Evolutionary conservation across 129 eudicot species (phyloP).

Genomic region (Flaveria ramosissima): DNA sequence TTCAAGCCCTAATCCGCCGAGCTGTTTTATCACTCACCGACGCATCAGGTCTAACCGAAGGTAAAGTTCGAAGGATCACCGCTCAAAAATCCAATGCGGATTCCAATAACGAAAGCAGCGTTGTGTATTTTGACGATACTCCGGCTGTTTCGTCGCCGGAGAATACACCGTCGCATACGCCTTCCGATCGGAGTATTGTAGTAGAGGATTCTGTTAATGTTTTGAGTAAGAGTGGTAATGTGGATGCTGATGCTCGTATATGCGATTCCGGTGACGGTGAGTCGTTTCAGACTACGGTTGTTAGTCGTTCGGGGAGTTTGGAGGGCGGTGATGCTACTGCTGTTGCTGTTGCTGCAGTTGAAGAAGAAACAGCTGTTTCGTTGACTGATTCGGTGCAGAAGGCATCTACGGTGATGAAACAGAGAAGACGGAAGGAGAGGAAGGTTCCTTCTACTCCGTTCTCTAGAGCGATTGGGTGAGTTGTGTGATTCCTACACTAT

Average conservation of each 20-base stretch:
- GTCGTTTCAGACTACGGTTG: conserved; percentile 6
- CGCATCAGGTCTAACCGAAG: conserved; percentile 74
- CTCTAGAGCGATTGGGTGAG: conserved; percentile 93
- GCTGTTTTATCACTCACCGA: conserved; percentile 62
- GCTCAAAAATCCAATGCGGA: conserved; percentile 18
- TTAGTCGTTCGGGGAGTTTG: conserved; percentile 9
- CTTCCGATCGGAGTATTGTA: conserved; percentile 14
- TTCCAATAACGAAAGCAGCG: conserved; percentile 24
- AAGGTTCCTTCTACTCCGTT: conserved; percentile 90
- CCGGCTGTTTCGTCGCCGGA: conserved; percentile 13
- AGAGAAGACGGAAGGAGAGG: conserved; percentile 81
- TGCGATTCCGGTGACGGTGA: neutral
- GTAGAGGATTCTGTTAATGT: neutral
- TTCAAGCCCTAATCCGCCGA: conserved; percentile 52
- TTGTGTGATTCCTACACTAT: neutral
- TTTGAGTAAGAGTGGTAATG: neutral
- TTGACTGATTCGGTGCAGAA: neutral
- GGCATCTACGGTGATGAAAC: conserved; percentile 24
- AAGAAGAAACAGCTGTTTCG: conserved; percentile 14
- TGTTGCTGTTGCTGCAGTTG: neutral
- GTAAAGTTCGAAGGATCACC: conserved; percentile 39
- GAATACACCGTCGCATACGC: neutral
- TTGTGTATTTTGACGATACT: conserved; percentile 48
- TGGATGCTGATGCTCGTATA: neutral
- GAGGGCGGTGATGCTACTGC: conserved; percentile 10